These are phyloP conservation scores for Eruca vesicaria DNA, from an alignment of 441 rosid genomes.

Conservation along the genomic window DNA sequence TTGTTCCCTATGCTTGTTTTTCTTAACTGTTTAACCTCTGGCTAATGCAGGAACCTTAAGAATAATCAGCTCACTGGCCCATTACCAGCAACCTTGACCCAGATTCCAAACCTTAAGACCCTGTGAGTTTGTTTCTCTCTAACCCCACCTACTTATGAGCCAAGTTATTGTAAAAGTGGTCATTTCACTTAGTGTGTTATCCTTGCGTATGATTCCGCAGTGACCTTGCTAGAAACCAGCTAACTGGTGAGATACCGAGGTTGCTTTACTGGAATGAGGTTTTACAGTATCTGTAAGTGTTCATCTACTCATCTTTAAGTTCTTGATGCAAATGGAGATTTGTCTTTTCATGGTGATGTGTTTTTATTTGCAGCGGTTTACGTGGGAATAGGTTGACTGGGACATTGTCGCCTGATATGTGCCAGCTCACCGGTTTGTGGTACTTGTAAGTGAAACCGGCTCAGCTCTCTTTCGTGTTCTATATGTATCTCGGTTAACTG, in stretches of 20 bases:
- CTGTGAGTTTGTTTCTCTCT: slow-evolving; percentile 61
- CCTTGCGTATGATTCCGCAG: slow-evolving; percentile 31
- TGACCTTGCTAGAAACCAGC: slow-evolving; percentile 82
- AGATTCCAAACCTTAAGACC: slow-evolving; percentile 81
- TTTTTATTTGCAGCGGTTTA: slow-evolving; percentile 54
- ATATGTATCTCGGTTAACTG: neutral
- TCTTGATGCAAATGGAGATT: neutral
- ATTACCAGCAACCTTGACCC: slow-evolving; percentile 86
- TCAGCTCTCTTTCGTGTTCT: neutral
- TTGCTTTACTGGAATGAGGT: slow-evolving; percentile 94
- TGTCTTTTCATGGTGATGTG: neutral
- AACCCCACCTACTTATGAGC: neutral
- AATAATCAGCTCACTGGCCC: slow-evolving; percentile 88
- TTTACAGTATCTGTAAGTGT: slow-evolving; percentile 83
- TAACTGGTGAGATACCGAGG: slow-evolving; percentile 79
- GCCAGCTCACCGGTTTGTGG: slow-evolving; percentile 94
- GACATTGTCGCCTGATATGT: slow-evolving; percentile 80
- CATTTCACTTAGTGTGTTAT: neutral
- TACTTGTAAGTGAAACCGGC: slow-evolving; percentile 65
- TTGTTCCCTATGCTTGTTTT: neutral
- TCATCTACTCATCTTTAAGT: neutral
- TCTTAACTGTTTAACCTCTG: neutral
- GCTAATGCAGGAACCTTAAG: slow-evolving; percentile 58
- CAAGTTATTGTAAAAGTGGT: neutral
- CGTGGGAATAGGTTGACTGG: slow-evolving; percentile 82